Evolutionary conservation across 176 grass and related monocot species (phyloP).

Genomic region (Hsuehochloa calcarea): DNA sequence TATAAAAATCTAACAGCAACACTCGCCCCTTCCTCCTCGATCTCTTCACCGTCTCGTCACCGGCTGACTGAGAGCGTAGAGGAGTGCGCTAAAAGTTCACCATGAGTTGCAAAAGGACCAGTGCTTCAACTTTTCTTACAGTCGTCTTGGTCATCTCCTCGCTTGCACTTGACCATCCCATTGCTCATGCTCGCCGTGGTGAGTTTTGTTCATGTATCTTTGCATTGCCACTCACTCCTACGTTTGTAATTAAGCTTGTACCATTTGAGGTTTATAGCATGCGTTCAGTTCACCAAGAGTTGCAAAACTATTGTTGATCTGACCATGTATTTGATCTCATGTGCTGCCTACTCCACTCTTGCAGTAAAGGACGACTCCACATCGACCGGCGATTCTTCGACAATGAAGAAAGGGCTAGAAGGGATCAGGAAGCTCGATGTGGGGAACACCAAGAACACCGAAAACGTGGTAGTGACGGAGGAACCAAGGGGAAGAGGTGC

Average conservation of each 20-base stretch:
- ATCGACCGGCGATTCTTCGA: background rate
- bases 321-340: background rate
- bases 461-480: background rate
- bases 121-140: background rate
- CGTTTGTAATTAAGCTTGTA: background rate
- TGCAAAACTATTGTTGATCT: background rate
- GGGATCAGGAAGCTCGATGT: background rate
- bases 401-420: background rate
- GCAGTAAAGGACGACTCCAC: slow-evolving; percentile 28
- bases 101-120: slow-evolving; percentile 26
- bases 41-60: background rate
- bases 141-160: slow-evolving; percentile 25
- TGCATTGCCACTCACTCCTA: background rate
- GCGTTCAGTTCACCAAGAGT: background rate
- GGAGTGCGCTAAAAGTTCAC: background rate
- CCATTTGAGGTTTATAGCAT: background rate
- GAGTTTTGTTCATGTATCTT: background rate
- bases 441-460: background rate
- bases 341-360: background rate
- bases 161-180: background rate
- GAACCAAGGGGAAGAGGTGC: background rate
- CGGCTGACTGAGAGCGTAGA: background rate
- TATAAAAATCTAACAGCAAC: slow-evolving; percentile 10
- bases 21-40: background rate
- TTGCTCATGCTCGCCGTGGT: slow-evolving; percentile 35